Evolutionary conservation across 2,329 filamentous ascomycete species (phyloP).

Genomic region (Colletotrichum siamense): DNA sequence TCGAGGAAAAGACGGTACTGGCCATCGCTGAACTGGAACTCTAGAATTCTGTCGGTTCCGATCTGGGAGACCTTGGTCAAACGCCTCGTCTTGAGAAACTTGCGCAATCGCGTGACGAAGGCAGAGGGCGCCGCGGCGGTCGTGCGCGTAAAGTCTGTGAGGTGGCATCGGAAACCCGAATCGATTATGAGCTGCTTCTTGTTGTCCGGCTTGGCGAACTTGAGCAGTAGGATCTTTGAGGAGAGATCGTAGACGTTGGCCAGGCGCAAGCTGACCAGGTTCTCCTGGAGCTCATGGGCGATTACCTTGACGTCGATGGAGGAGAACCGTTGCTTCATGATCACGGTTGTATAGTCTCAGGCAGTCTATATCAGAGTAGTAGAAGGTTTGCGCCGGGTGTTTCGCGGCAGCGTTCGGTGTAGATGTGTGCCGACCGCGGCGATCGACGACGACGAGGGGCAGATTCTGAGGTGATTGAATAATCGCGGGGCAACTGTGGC

Average conservation of each 20-base stretch:
- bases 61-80: slow-evolving; percentile 84
- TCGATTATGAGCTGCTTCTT: slow-evolving; percentile 93
- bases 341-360: slow-evolving; percentile 23
- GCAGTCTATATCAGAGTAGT: not conserved
- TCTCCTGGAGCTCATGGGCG: slow-evolving; percentile 85
- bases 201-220: slow-evolving; percentile 88
- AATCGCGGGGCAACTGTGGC: slow-evolving; percentile 23
- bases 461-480: slow-evolving; percentile 11
- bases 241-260: slow-evolving; percentile 97
- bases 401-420: not conserved
- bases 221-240: slow-evolving; percentile 92
- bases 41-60: slow-evolving; percentile 91
- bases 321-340: slow-evolving; percentile 81
- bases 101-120: slow-evolving; percentile 86
- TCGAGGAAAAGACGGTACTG: slow-evolving; percentile 87
- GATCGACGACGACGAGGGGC: slow-evolving; percentile 5
- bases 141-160: slow-evolving; percentile 88
- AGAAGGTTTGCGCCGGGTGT: not conserved
- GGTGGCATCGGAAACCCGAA: slow-evolving; percentile 93
- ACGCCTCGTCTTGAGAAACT: slow-evolving; percentile 84
- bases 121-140: slow-evolving; percentile 83
- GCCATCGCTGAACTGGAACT: slow-evolving; percentile 92
- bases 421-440: not conserved
- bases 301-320: slow-evolving; percentile 88
- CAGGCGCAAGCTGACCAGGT: slow-evolving; percentile 79